Evolutionary conservation across 2,329 filamentous ascomycete genomes (phyloP), one percentile per base, ranked within the genome.

Genomic region (Neoarthrinium moseri): DNA sequence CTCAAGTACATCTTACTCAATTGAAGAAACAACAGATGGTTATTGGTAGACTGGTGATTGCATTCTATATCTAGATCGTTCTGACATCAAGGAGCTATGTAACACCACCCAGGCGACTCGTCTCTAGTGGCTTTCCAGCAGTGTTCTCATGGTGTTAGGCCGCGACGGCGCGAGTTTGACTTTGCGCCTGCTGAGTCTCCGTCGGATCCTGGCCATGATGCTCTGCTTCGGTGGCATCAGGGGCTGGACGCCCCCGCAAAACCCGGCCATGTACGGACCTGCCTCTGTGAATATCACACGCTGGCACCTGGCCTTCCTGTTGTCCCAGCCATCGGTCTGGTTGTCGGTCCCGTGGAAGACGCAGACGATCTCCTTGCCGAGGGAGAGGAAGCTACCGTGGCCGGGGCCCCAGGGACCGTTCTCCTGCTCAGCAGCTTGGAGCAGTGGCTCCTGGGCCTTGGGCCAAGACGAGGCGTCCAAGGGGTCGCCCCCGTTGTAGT

Each of bases 321-420:
- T 59, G 15, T 50, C 50, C 61, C 62, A 64, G 6, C 62, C 57
- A 43, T 63, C 57, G 11, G 52, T 47, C 20, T 57, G 53, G 3
- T 39, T 46, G 21, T 65, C 59, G 0, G 62, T 64, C 7, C 57
- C 62, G 33, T 64, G 62, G 43, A 61, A 64, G 4, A 64, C 48
- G 4, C 59, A 56, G 1, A 63, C 46, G n/a, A 57, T 52, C 13
- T 62, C 34, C 0, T 52, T 54, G n/a, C 36, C 50, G n/a, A 51
- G 7, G 8, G 22, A 18, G 13, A 51, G 2, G 15, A 64, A 64
- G 12, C 55, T 62, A 7, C 62, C 62, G 21, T 64, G 62, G 0
- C 62, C 61, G 0, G 62, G 62, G 0, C 62, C 62, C 36, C 54
- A 64, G 7, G 55, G 56, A 0, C 56, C 55, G 1, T 27, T 17